These are phyloP conservation scores for Phytophthora fragariae DNA, from an alignment of 352 stramenopile species.

Conservation along the genomic window DNA sequence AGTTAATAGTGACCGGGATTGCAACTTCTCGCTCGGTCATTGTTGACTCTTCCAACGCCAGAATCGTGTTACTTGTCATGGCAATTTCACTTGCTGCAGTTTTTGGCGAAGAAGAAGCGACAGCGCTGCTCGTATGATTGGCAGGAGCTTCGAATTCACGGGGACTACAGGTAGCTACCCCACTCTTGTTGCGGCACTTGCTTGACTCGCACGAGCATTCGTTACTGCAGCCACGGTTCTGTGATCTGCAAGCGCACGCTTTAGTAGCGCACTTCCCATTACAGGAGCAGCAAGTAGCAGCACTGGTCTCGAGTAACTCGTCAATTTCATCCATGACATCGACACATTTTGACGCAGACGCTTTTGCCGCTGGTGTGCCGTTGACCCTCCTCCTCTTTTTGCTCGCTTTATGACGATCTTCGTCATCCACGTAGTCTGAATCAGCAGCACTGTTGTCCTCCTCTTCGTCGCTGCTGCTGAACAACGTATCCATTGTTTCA, in stretches of 20 bases:
- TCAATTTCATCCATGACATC: conserved; percentile 69
- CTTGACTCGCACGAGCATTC: conserved; percentile 64
- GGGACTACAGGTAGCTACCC: not conserved
- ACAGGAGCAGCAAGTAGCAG: conserved; percentile 61
- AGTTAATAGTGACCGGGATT: conserved; percentile 3
- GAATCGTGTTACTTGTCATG: not conserved
- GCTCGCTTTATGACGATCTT: conserved; percentile 22
- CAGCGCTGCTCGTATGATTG: not conserved
- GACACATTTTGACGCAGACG: conserved; percentile 2
- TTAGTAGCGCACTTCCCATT: conserved; percentile 82
- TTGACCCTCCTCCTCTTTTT: conserved; percentile 12
- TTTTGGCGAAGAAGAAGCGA: conserved; percentile 14
- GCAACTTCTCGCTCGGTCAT: not conserved
- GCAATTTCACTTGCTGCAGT: not conserved
- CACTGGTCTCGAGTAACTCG: conserved; percentile 49
- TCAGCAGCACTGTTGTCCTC: conserved; percentile 60
- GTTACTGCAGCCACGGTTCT: conserved; percentile 47
- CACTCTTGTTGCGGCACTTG: conserved; percentile 62
- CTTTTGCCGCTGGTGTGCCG: not conserved
- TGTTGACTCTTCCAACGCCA: not conserved
- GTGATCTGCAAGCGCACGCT: conserved; percentile 65
- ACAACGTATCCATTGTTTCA: conserved; percentile 55
- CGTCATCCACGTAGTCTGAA: conserved; percentile 74
- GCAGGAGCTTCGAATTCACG: not conserved
- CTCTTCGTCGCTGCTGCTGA: conserved; percentile 67